These are phyloP conservation scores for Talaromyces stipitatus DNA, from an alignment of 495 filamentous ascomycete genomes.

Conservation along the genomic window DNA sequence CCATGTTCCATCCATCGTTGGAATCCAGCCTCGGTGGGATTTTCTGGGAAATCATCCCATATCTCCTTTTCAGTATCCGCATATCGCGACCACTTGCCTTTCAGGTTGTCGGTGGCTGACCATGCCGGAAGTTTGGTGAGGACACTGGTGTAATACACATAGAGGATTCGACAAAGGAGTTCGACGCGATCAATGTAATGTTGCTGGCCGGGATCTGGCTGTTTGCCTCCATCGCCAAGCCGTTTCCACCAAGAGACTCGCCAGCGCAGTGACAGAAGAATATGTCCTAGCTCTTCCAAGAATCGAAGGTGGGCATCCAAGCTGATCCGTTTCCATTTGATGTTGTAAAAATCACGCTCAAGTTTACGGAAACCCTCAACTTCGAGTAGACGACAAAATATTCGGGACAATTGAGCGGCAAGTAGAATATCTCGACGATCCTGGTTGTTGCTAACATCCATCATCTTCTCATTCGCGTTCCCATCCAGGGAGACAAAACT, in stretches of 20 bases:
- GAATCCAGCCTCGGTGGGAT: conserved; percentile 37
- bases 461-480: conserved; percentile 24
- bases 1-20: conserved; percentile 34
- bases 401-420: conserved; percentile 40
- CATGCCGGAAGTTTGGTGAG: conserved; percentile 40
- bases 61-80: conserved; percentile 36
- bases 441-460: conserved; percentile 33
- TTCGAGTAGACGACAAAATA: conserved; percentile 43
- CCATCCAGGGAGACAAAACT: conserved; percentile 31
- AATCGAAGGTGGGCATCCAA: conserved; percentile 37
- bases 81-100: conserved; percentile 38
- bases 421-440: conserved; percentile 38
- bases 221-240: conserved; percentile 36
- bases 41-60: conserved; percentile 39
- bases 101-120: conserved; percentile 30
- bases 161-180: conserved; percentile 40
- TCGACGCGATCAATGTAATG: conserved; percentile 41
- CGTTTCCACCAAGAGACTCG: conserved; percentile 43
- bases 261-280: conserved; percentile 42
- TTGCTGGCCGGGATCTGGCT: conserved; percentile 34
- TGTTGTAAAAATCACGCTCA: conserved; percentile 43
- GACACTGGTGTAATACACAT: conserved; percentile 44
- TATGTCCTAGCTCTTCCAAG: conserved; percentile 35
- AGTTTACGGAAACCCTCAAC: conserved; percentile 44
- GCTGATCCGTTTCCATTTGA: conserved; percentile 43